A percentile compares a stretch with the other conserved stretches of the same genome.
These are phyloP conservation scores for Aphanomyces cochlioides DNA, from an alignment of 352 stramenopile species.

Conservation along the genomic window DNA sequence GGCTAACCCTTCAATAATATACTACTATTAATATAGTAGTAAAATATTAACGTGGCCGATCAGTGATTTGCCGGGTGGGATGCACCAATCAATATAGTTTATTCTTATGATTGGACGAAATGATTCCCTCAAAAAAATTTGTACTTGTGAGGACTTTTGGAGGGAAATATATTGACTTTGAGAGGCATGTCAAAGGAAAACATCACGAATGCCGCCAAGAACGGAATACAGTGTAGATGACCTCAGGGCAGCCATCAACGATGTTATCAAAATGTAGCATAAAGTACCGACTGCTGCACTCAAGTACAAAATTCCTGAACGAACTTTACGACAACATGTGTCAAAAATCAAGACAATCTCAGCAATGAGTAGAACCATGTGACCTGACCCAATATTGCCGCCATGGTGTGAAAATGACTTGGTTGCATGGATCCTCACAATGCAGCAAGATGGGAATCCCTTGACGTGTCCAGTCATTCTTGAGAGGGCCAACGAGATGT, in stretches of 20 bases:
- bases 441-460: not conserved
- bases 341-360: not conserved
- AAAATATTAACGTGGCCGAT: not conserved
- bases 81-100: not conserved
- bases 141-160: not conserved
- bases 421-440: not conserved
- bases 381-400: not conserved
- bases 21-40: not conserved
- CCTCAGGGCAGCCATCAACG: not conserved
- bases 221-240: not conserved
- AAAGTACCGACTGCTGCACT: not conserved
- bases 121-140: not conserved
- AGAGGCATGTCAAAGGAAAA: not conserved
- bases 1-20: no score
- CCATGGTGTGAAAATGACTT: not conserved
- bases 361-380: not conserved
- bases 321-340: not conserved
- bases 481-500: not conserved
- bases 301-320: not conserved
- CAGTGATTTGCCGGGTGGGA: not conserved
- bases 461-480: not conserved
- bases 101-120: not conserved
- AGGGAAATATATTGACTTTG: slow-evolving; percentile 1
- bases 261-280: not conserved
- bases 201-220: not conserved